Percentiles rank a stretch among this genome's conserved stretches.
Conservation (phyloP, 1,139 yeast genomes). For the Sporopachydermia cereana region DNA sequence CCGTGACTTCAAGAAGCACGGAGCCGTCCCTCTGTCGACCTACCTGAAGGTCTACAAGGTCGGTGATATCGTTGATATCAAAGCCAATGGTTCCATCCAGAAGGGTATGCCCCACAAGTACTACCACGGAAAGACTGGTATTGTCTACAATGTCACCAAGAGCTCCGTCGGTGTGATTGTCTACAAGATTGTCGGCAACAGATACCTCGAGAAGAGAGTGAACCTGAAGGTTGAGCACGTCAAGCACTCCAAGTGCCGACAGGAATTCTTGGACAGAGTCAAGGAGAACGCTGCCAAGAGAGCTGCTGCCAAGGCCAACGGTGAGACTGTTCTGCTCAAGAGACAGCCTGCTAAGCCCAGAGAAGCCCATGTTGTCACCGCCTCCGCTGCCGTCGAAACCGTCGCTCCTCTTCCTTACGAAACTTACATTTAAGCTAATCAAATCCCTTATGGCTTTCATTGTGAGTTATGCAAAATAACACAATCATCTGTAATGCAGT, state of each 20-base stretch:
- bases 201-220: conserved; percentile 97
- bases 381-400: conserved; percentile 75
- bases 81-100: conserved; percentile 98
- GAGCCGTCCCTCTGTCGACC: conserved; percentile 87
- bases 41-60: conserved; percentile 97
- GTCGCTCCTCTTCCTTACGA: conserved; percentile 99
- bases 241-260: conserved; percentile 99
- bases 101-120: conserved; percentile 99
- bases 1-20: conserved; percentile 99
- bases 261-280: conserved; percentile 97
- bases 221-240: conserved; percentile 98
- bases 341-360: conserved; percentile 99
- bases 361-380: conserved; percentile 71
- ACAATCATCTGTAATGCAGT: background rate
- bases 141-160: conserved; percentile 97
- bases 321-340: conserved; percentile 85
- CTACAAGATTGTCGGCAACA: conserved; percentile 98
- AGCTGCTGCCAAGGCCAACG: conserved; percentile 90
- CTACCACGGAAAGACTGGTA: conserved; percentile 99
- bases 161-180: conserved; percentile 95
- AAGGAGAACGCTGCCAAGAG: conserved; percentile 90
- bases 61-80: conserved; percentile 98
- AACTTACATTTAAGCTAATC: conserved; percentile 76
- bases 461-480: background rate
- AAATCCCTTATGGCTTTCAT: conserved; percentile 8